Evolutionary conservation across 345 rosid genomes (phyloP).

Genomic region (Eucalyptus brandiana): DNA sequence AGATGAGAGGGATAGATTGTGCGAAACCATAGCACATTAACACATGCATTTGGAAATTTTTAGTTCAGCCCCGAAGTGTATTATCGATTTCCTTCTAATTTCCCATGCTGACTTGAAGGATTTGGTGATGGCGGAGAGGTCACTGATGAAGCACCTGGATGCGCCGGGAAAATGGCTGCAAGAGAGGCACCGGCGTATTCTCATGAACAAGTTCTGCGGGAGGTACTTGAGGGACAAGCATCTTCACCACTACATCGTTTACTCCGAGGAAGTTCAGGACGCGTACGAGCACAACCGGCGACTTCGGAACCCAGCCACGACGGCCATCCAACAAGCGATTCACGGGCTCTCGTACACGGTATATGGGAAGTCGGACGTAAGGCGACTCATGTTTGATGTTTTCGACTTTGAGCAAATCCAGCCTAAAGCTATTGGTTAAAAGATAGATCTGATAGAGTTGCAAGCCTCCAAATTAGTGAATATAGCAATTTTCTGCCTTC

Average conservation of each 20-base stretch:
- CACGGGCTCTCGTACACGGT: constrained; percentile 82
- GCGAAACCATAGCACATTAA: too few species aligned
- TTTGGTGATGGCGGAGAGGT: too few species aligned
- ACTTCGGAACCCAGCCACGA: constrained; percentile 68
- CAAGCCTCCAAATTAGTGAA: not conserved
- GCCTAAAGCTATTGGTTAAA: constrained; percentile 25
- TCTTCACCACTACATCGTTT: constrained; percentile 49
- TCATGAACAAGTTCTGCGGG: constrained; percentile 94
- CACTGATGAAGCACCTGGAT: too few species aligned
- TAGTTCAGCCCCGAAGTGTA: too few species aligned
- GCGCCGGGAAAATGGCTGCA: constrained; percentile 57
- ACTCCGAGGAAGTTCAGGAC: constrained; percentile 68
- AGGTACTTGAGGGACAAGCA: constrained; percentile 64
- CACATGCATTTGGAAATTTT: too few species aligned
- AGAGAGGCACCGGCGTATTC: constrained; percentile 69
- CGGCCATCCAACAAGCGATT: constrained; percentile 79
- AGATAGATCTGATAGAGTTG: not conserved
- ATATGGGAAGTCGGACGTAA: constrained; percentile 79
- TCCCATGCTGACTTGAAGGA: too few species aligned
- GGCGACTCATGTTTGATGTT: constrained; percentile 89
- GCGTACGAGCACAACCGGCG: constrained; percentile 67
- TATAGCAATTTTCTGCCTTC: not conserved
- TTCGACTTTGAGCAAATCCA: constrained; percentile 92
- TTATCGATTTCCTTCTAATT: not conserved
- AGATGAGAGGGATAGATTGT: too few species aligned